These are phyloP conservation scores for Silene latifolia DNA, from an alignment of 148 eudicot species.

Conservation along the genomic window DNA sequence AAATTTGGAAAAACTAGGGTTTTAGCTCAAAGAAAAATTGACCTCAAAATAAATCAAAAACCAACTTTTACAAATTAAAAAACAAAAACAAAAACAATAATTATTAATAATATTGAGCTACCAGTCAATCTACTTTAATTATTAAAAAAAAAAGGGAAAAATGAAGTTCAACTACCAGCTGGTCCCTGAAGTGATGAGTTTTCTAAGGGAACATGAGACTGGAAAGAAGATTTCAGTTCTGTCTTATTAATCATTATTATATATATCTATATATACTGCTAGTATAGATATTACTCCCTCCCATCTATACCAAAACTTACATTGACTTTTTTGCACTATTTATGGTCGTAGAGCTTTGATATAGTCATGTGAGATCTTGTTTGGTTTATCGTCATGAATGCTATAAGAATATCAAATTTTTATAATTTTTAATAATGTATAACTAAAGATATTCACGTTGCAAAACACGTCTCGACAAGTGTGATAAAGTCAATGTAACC, in stretches of 20 bases:
- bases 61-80: background rate
- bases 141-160: background rate
- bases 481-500: no score
- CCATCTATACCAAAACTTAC: no score
- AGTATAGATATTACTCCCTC: no score
- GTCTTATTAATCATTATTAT: conserved; percentile 6
- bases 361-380: no score
- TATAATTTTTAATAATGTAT: no score
- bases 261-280: no score
- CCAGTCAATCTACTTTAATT: conserved; percentile 51
- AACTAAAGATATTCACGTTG: no score
- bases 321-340: no score
- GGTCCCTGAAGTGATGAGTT: conserved; percentile 38
- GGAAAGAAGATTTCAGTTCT: conserved; percentile 18
- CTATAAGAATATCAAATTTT: no score
- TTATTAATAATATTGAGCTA: conserved; percentile 28
- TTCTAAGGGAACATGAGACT: conserved; percentile 21
- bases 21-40: background rate
- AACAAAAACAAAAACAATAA: background rate
- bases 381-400: no score
- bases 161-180: conserved; percentile 40
- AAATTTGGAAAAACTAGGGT: conserved; percentile 18
- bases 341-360: no score
- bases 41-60: background rate
- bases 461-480: no score